These are phyloP conservation scores for Pseudogymnoascus sp. DNA, from an alignment of 2,329 filamentous ascomycete species.

Conservation along the genomic window DNA sequence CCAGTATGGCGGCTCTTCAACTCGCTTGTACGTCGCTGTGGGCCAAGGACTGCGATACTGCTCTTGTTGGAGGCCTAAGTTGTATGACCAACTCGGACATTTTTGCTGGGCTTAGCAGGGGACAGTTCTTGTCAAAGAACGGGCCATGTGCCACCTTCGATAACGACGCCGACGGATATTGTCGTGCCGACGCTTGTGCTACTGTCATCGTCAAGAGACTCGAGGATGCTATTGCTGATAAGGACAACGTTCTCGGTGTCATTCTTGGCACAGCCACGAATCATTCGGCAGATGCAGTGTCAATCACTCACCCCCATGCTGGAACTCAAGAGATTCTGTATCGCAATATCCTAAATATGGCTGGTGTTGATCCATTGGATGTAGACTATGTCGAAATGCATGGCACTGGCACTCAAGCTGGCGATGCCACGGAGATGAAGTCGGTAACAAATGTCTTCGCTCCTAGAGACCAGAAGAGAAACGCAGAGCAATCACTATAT, in stretches of 20 bases:
- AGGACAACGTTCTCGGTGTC: conserved; percentile 41
- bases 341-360: conserved; percentile 60
- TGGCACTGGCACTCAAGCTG: conserved; percentile 79
- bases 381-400: conserved; percentile 86
- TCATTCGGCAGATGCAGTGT: conserved; percentile 72
- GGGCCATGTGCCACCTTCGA: conserved; percentile 45
- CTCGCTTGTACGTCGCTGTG: conserved; percentile 26
- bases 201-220: conserved; percentile 44
- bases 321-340: conserved; percentile 68
- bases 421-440: conserved; percentile 74
- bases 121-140: conserved; percentile 28
- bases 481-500: conserved; percentile 42
- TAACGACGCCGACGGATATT: conserved; percentile 45
- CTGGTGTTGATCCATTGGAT: conserved; percentile 67
- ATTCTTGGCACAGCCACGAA: conserved; percentile 72
- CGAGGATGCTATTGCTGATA: conserved; percentile 42
- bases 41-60: conserved; percentile 27
- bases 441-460: conserved; percentile 63
- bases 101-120: conserved; percentile 26
- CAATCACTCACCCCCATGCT: conserved; percentile 77
- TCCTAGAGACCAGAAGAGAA: conserved; percentile 42
- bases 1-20: conserved; percentile 32
- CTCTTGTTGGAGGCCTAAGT: conserved; percentile 26
- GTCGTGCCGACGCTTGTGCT: conserved; percentile 43
- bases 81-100: conserved; percentile 27